Percentiles rank a stretch among this genome's conserved stretches.
Conservation (phyloP, 2,329 filamentous ascomycete species). For the Fusarium nurragi region DNA sequence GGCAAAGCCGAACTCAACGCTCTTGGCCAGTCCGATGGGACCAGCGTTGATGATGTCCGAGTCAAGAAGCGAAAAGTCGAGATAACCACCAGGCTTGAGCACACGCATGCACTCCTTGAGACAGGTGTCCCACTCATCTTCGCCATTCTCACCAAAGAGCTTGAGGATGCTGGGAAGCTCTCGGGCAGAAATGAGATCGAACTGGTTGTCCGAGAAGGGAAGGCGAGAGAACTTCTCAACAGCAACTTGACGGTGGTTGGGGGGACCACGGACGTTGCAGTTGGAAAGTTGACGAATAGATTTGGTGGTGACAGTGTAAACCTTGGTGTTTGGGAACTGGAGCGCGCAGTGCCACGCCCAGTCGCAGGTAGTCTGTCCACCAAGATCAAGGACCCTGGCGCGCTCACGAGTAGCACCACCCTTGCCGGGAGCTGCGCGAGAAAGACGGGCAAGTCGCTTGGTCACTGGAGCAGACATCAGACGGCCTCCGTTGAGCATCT, state of each 20-base stretch:
- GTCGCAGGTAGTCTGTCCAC: constrained; percentile 84
- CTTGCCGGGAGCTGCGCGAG: constrained; percentile 56
- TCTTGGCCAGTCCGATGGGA: constrained; percentile 79
- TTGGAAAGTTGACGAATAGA: constrained; percentile 75
- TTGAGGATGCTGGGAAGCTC: constrained; percentile 88
- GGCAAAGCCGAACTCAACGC: constrained; percentile 90
- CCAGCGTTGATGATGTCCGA: constrained; percentile 89
- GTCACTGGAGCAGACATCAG: constrained; percentile 72
- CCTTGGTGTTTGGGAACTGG: constrained; percentile 83
- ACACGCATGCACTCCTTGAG: constrained; percentile 88
- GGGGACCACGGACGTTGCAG: constrained; percentile 80
- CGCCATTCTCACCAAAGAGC: constrained; percentile 70
- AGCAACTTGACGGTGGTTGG: constrained; percentile 85
- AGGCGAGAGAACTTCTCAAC: constrained; percentile 81
- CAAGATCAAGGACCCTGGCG: constrained; percentile 82
- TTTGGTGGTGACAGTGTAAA: constrained; percentile 88
- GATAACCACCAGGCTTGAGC: constrained; percentile 89
- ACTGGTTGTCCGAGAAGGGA: constrained; percentile 85
- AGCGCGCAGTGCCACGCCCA: constrained; percentile 96
- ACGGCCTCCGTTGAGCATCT: constrained; percentile 70
- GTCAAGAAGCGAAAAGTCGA: constrained; percentile 92
- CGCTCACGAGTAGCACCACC: constrained; percentile 60
- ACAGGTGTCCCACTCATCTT: constrained; percentile 89
- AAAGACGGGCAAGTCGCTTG: constrained; percentile 67
- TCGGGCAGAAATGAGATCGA: constrained; percentile 90